A percentile compares a stretch with the other conserved stretches of the same genome.
Conservation (phyloP, 805 yeast genomes). For the Metschnikowia similis region DNA sequence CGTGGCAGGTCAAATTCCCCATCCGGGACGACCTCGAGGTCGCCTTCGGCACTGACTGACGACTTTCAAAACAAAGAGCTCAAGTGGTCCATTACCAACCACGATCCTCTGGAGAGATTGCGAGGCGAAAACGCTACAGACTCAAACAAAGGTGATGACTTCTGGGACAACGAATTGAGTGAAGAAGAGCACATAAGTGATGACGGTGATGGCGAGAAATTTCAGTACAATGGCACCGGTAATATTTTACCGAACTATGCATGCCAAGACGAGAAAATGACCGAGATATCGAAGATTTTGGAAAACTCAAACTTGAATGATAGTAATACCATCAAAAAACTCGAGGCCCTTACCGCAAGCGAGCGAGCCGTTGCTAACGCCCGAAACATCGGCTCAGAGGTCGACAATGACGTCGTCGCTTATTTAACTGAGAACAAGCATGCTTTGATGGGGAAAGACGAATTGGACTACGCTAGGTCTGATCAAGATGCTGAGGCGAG, state of each 20-base stretch:
- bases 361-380: conserved; percentile 61
- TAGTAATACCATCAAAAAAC: conserved; percentile 44
- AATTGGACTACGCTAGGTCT: conserved; percentile 36
- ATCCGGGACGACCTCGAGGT: conserved; percentile 26
- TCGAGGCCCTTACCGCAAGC: conserved; percentile 54
- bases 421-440: conserved; percentile 35
- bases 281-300: conserved; percentile 32
- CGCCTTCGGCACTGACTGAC: conserved; percentile 34
- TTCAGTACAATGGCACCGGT: conserved; percentile 59
- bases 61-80: conserved; percentile 37
- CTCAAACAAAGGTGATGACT: conserved; percentile 5
- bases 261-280: conserved; percentile 38
- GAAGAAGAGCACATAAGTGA: conserved; percentile 62
- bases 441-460: conserved; percentile 39
- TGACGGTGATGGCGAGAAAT: conserved; percentile 52
- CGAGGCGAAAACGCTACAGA: conserved; percentile 11
- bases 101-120: conserved; percentile 70
- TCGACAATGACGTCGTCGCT: conserved; percentile 31
- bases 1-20: conserved; percentile 40
- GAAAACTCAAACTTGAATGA: conserved; percentile 41
- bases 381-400: conserved; percentile 34
- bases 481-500: conserved; percentile 49
- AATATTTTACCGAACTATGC: conserved; percentile 56
- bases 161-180: conserved; percentile 35
- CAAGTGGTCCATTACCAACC: conserved; percentile 64